Evolutionary conservation across 1,139 yeast genomes (phyloP).

Genomic region (Blastobotrys persicus): DNA sequence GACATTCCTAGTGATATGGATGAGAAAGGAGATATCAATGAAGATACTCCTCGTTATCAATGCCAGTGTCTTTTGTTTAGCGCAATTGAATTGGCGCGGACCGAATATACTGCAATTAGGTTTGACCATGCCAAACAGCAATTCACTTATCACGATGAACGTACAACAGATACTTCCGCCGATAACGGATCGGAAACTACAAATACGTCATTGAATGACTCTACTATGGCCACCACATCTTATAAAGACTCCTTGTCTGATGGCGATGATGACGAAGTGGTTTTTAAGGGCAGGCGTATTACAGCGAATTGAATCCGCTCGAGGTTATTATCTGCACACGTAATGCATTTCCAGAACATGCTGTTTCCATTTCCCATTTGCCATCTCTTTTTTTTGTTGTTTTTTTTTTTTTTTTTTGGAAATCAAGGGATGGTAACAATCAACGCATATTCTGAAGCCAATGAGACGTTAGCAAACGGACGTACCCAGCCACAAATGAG

Average conservation of each 20-base stretch:
- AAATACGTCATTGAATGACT: not conserved
- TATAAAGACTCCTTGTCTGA: not conserved
- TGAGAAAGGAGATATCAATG: not conserved
- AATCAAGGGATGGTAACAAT: too few species aligned
- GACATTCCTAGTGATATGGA: constrained; percentile 23
- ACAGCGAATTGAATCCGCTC: too few species aligned
- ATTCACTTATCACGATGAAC: not conserved
- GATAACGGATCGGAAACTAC: not conserved
- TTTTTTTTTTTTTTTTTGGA: too few species aligned
- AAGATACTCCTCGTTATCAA: constrained; percentile 11
- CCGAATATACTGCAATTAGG: not conserved
- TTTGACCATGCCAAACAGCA: constrained; percentile 4
- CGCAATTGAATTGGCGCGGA: constrained; percentile 16
- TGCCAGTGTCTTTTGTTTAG: constrained; percentile 14
- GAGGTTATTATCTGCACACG: too few species aligned
- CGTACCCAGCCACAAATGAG: too few species aligned
- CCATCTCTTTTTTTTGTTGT: too few species aligned
- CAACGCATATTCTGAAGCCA: too few species aligned
- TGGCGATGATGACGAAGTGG: constrained; percentile 16
- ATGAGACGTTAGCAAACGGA: too few species aligned
- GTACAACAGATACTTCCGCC: not conserved
- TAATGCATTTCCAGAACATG: too few species aligned
- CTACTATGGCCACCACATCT: constrained; percentile 1
- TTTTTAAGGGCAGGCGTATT: too few species aligned
- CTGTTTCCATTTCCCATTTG: too few species aligned